Percentiles rank a stretch among this genome's conserved stretches.
Conservation (phyloP, 2,329 filamentous ascomycete genomes). For the Cadophora luteo-olivacea region DNA sequence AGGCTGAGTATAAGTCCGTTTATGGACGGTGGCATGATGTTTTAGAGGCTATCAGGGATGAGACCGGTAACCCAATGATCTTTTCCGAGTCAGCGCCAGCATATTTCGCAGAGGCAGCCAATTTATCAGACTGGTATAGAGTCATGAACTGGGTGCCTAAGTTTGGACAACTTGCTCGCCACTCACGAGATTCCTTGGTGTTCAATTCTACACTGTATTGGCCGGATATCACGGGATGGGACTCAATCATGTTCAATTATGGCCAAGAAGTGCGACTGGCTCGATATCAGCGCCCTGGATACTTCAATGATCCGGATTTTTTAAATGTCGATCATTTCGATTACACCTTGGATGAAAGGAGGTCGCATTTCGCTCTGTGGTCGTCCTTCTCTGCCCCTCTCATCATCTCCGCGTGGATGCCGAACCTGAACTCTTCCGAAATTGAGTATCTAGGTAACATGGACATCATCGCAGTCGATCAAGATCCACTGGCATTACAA, state of each 20-base stretch:
- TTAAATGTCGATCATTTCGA: conserved; percentile 41
- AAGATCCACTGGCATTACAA: conserved; percentile 43
- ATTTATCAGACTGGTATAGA: conserved; percentile 49
- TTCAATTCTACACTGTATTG: conserved; percentile 39
- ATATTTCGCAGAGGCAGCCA: conserved; percentile 56
- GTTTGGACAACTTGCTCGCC: conserved; percentile 47
- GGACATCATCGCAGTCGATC: conserved; percentile 39
- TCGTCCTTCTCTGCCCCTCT: conserved; percentile 40
- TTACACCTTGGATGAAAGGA: conserved; percentile 38
- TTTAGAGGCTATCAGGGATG: conserved; percentile 29
- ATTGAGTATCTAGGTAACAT: conserved; percentile 48
- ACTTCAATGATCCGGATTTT: conserved; percentile 45
- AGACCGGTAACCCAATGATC: conserved; percentile 41
- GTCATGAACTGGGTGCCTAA: conserved; percentile 54
- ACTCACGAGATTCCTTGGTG: conserved; percentile 45
- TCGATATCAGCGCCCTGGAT: conserved; percentile 46
- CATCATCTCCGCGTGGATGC: conserved; percentile 45
- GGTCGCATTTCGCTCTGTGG: conserved; percentile 42
- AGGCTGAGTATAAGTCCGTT: conserved; percentile 50
- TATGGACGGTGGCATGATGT: conserved; percentile 51
- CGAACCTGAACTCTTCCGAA: conserved; percentile 44
- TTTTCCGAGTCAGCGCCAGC: conserved; percentile 49
- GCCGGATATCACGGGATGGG: conserved; percentile 47
- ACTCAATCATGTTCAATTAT: conserved; percentile 56
- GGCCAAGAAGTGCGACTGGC: conserved; percentile 45